Evolutionary conservation across 2,329 filamentous ascomycete species (phyloP), one percentile per base, ranked within the genome.

Genomic region (Hypoxylon sp.): DNA sequence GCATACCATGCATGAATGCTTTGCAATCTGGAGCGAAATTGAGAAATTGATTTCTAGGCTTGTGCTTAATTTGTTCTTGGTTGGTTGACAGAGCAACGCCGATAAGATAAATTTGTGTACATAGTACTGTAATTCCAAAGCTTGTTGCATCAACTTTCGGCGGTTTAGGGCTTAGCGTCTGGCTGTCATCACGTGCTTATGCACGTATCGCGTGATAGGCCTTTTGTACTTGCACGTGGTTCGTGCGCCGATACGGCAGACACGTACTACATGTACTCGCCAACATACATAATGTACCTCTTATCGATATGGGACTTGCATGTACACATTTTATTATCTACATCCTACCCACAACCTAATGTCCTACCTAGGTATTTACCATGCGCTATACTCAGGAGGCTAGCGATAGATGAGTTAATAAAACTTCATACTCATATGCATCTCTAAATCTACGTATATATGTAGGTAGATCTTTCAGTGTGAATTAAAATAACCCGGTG

Each of bases 51-150:
- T 50, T 65, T 65, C 49, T 25, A 10, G 43, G 14, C 32, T 60
- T 60, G 55, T 59, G 53, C 52, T 49, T 21, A 52, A 52, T 58
- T 65, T 51, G 55, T 34, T 34, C 63, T 34, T 51, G 38, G 45
- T 30, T 38, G 17, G 63, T 65, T 65, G 63, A 60, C 63, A 28
- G 43, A 65, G 63, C 57, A 65, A 65, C 63, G 52, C 43, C 59
- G 41, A 34, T 56, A 41, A 41, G 43, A 23, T 32, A 50, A 25
- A 38, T 9, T 13, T 19, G 23, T 19, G 2, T 23, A 23, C 23
- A n/a, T n/a, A n/a, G n/a, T 23, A 23, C 5, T 2, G 23, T 48
- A 48, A 48, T 34, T 17, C 53, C 46, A n/a, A n/a, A 46, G 19
- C 17, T 11, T 23, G 17, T 23, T 11, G 21, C 43, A 14, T 23